Conservation (phyloP, 495 filamentous ascomycete genomes). For the Penicillium arizonense region DNA sequence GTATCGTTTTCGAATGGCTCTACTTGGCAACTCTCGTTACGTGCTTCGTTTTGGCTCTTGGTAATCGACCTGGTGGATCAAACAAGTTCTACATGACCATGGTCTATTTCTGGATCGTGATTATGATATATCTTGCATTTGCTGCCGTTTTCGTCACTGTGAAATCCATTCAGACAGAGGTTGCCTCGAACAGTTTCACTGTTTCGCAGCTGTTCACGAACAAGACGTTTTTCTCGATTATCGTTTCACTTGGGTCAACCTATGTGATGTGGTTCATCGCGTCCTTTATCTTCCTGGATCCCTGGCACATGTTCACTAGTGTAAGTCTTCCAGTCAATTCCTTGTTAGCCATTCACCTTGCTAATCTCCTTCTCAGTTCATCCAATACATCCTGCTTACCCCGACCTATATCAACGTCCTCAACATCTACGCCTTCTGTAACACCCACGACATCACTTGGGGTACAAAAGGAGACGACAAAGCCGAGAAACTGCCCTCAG, state of each 20-base stretch:
- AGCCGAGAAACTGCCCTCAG: constrained; percentile 75
- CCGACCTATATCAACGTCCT: constrained; percentile 96
- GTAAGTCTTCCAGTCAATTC: constrained; percentile 28
- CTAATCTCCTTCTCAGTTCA: constrained; percentile 50
- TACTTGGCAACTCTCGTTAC: constrained; percentile 90
- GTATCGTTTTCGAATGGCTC: constrained; percentile 92
- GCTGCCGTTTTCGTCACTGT: constrained; percentile 96
- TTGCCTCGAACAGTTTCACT: constrained; percentile 55
- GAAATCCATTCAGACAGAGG: constrained; percentile 69
- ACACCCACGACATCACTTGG: constrained; percentile 97
- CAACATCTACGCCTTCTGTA: constrained; percentile 98
- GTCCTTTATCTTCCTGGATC: constrained; percentile 94
- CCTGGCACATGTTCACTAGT: constrained; percentile 97
- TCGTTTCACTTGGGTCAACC: constrained; percentile 87
- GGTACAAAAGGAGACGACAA: constrained; percentile 96
- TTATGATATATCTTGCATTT: constrained; percentile 95
- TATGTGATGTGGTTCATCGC: constrained; percentile 92
- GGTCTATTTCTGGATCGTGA: constrained; percentile 94
- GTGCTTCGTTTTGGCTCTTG: constrained; percentile 93
- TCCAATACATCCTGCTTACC: constrained; percentile 95
- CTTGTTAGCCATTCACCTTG: not conserved
- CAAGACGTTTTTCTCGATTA: constrained; percentile 86
- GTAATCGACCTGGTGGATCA: constrained; percentile 93
- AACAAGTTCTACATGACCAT: constrained; percentile 93
- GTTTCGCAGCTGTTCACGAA: constrained; percentile 77